Percentiles rank a stretch among this genome's conserved stretches.
phyloP scores from a whole-genome alignment of 169 alveolate species.

The Plasmodium berghei region DNA sequence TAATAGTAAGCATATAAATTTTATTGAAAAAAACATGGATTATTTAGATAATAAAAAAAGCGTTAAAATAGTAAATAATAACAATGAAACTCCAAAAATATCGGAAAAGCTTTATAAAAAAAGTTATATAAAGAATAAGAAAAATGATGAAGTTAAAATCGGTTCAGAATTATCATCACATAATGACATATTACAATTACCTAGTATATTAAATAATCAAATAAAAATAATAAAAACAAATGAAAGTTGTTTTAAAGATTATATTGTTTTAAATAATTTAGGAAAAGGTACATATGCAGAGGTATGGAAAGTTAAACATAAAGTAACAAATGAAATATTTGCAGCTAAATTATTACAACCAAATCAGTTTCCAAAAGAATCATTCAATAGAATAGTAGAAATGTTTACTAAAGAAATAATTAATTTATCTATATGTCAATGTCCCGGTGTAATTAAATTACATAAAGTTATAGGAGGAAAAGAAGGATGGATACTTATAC shows the following conservation, averaged over 20 bases:
- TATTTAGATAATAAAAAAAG: constrained; percentile 25
- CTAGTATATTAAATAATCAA: constrained; percentile 58
- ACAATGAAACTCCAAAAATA: constrained; percentile 7
- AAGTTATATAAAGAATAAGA: constrained; percentile 23
- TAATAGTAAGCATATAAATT: too few species aligned
- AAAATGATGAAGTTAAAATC: constrained; percentile 51
- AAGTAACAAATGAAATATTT: constrained; percentile 80
- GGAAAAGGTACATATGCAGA: constrained; percentile 89
- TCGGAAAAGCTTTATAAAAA: constrained; percentile 28
- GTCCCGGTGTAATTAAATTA: constrained; percentile 88
- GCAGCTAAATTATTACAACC: constrained; percentile 89
- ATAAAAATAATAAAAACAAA: constrained; percentile 56
- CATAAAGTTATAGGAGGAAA: constrained; percentile 86
- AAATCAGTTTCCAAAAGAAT: constrained; percentile 83
- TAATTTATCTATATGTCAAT: constrained; percentile 85
- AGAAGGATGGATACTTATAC: constrained; percentile 87
- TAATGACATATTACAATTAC: constrained; percentile 65
- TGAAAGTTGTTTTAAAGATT: constrained; percentile 70
- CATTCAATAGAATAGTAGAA: constrained; percentile 83
- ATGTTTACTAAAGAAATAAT: constrained; percentile 87
- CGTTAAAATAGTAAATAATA: constrained; percentile 10
- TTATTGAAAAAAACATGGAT: constrained; percentile 35
- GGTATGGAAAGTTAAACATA: constrained; percentile 85
- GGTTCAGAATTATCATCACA: constrained; percentile 46
- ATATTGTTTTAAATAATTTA: constrained; percentile 70